These are phyloP conservation scores for Prinsepia uniflora DNA, from an alignment of 306 rosid genomes.

Conservation along the genomic window DNA sequence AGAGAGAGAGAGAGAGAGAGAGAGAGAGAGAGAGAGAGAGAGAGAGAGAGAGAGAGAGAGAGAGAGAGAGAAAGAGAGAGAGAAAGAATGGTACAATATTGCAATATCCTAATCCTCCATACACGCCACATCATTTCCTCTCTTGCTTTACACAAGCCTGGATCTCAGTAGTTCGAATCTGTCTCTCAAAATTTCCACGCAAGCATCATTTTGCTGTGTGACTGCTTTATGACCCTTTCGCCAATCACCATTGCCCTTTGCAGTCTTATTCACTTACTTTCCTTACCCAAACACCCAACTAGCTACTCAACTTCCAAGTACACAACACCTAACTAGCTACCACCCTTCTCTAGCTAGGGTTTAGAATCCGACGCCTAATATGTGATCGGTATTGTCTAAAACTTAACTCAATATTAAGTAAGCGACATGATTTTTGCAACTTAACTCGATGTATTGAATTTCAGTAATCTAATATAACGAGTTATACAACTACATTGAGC, in stretches of 20 bases:
- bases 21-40: constrained; percentile 25
- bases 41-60: constrained; percentile 25
- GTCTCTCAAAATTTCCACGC: constrained; percentile 57
- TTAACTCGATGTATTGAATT: too few relatives aligned
- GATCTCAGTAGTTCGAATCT: constrained; percentile 33
- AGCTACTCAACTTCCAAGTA: not conserved
- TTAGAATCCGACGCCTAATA: not conserved
- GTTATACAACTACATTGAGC: too few relatives aligned
- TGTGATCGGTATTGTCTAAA: not conserved
- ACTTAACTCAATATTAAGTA: not conserved
- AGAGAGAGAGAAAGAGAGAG: constrained; percentile 27
- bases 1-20: constrained; percentile 25
- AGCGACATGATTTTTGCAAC: too few relatives aligned
- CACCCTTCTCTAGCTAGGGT: not conserved
- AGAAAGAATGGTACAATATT: not conserved
- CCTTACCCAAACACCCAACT: not conserved
- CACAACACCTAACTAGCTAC: not conserved
- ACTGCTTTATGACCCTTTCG: constrained; percentile 29
- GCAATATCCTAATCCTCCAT: constrained; percentile 19
- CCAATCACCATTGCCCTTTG: constrained; percentile 11
- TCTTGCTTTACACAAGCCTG: constrained; percentile 35
- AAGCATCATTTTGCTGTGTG: constrained; percentile 54
- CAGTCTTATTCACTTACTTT: constrained; percentile 40
- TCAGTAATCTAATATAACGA: too few relatives aligned
- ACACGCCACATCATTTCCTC: constrained; percentile 53